Evolutionary conservation across 148 eudicot species (phyloP).

Genomic region (Chenopodium quinoa): DNA sequence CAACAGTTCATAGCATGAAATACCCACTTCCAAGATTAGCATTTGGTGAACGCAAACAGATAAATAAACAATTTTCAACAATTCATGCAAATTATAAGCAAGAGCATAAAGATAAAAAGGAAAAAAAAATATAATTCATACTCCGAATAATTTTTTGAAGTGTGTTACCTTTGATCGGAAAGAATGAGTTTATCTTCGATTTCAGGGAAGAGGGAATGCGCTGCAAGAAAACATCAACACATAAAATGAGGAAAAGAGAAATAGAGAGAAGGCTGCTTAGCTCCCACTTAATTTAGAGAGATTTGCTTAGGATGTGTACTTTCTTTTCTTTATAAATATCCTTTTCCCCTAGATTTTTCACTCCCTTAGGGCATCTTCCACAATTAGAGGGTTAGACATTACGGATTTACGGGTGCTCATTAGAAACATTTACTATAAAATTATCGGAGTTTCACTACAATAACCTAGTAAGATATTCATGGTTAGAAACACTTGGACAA

Average conservation of each 20-base stretch:
- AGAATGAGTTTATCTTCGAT: neutral
- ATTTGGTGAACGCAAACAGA: neutral
- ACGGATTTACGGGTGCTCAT: no score
- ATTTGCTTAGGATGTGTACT: neutral
- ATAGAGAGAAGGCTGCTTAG: neutral
- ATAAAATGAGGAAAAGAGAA: neutral
- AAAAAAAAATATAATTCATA: no score
- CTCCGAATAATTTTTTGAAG: neutral
- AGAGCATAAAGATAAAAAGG: neutral
- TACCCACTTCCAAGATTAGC: neutral
- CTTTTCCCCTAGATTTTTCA: neutral
- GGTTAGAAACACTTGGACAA: no score
- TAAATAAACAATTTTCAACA: neutral
- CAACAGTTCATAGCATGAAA: neutral
- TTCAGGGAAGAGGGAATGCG: neutral
- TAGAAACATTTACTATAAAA: no score
- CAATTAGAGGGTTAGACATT: no score
- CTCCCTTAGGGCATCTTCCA: no score
- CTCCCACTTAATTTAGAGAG: neutral
- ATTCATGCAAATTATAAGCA: neutral
- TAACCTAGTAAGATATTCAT: no score
- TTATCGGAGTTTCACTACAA: no score
- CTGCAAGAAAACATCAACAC: neutral
- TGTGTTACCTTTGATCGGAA: conserved; percentile 9
- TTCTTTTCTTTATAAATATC: neutral